Evolutionary conservation across 345 rosid genomes (phyloP), one percentile per base, ranked within the genome.

Genomic region (Luvunga scandens): DNA sequence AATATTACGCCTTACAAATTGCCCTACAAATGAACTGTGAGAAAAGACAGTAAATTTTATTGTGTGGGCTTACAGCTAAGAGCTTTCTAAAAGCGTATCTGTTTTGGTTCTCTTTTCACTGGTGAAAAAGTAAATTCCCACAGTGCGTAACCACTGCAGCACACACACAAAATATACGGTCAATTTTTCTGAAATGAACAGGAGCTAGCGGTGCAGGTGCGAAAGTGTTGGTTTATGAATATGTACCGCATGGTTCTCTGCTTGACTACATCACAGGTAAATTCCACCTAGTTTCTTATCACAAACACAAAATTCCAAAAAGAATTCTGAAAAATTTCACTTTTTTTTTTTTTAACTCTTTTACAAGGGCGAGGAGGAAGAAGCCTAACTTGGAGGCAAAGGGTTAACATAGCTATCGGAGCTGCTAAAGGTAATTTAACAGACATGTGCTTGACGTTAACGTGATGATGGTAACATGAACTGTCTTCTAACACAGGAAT

Each of bases 321-420:
- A 12, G 50, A 45, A 45, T 10, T 12, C 16, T 1, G 4, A 12
- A 39, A 38, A 39, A 7, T 39, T 39, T 7, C 10, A 39, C 45
- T 39, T 39, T 38, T 57, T 82, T 64, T 39, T 55, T 27, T 6
- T 63, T 39, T 62, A 42, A 28, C 21, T 76, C 38, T 50, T 19
- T 18, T 53, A 53, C 57, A n/a, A 89, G 94, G 90, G 68, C 86
- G 81, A 78, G 75, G 80, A 53, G 86, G 85, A 19, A 83, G 81
- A 66, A 79, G 55, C 78, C 79, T 87, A 71, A 88, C 88, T 56
- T 89, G 93, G 93, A 87, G 82, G 83, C 87, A 89, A 55, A 85
- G 90, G 77, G 91, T 87, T 2, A 81, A 76, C 73, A 74, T 91
- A 53, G 93, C 95, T 28, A 89, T 89, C 53, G 91, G 91, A 82